Base-by-base conservation (phyloP, 495 filamentous ascomycete species). In the Xylaria scruposa region DNA sequence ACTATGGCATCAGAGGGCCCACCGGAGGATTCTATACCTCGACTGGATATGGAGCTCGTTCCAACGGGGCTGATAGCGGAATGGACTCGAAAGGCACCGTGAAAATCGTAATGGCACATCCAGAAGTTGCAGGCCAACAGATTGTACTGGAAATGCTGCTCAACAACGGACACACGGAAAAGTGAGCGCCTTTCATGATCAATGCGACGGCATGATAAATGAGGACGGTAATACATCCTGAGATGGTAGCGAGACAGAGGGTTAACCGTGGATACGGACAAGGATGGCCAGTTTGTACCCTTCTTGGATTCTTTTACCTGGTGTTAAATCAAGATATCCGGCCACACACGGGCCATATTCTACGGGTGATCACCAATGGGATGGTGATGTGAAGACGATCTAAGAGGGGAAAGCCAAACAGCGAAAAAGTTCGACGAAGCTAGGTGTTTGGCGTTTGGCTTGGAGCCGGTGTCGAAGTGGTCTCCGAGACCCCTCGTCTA, bases 91-190 rank as follows among this genome's bases (percentile, higher is more conserved):
- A 84, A 74, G 85, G 85, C 63, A 97, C 91, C 2, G 90, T 98
- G 67, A 99, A 99, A 87, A 88, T 99, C 51, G 92, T 91, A 73
- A 95, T 98, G 93, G 93, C 94, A 75, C 95, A 98, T 82, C 96
- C 96, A 1, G 92, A 97, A 81, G 83, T 91, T 70, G 86, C 93
- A 60, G 88, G 91, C 29, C 90, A 88, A 71, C 94, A 97, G 83
- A 88, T 99, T 72, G 91, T 98, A 67, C 81, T 98, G 73, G 97
- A 98, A 81, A 86, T 99, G 87, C 80, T 97, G 76, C 86, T 98
- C 72, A 99, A 99, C 80, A 94, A 97, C 78, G 94, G 93, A n/a
- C 91, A 94, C 80, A 91, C 89, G 80, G 95, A 98, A 81, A 92
- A 87, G 75, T 79, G 44, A 72, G 63, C 64, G 67, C 24, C 46